These are phyloP conservation scores for Takashimella tepidaria DNA, from an alignment of 1,284 basidiomycete species.

Conservation along the genomic window DNA sequence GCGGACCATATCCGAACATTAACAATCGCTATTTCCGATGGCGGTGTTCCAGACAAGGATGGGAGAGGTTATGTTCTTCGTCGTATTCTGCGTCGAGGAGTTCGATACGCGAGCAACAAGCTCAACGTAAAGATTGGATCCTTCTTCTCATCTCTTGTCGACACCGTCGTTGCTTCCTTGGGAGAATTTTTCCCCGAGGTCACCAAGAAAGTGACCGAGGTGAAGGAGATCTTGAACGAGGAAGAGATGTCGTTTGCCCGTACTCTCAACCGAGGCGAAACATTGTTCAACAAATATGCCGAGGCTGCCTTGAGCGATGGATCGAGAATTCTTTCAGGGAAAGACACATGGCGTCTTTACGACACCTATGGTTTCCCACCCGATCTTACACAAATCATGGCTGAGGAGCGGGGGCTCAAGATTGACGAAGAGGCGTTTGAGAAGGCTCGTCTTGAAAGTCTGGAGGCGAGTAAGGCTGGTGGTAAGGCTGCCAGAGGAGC, in stretches of 20 bases:
- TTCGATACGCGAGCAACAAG: constrained; percentile 92
- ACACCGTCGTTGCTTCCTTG: constrained; percentile 84
- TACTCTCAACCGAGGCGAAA: constrained; percentile 94
- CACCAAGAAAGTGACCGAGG: constrained; percentile 71
- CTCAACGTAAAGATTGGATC: constrained; percentile 87
- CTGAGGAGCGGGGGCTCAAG: constrained; percentile 80
- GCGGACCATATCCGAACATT: constrained; percentile 95
- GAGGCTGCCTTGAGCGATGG: constrained; percentile 62
- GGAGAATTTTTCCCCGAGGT: constrained; percentile 91
- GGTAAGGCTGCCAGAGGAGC: constrained; percentile 64
- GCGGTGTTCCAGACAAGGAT: constrained; percentile 92
- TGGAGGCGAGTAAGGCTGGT: constrained; percentile 81
- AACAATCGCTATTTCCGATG: constrained; percentile 92
- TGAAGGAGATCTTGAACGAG: constrained; percentile 94
- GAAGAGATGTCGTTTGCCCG: constrained; percentile 96
- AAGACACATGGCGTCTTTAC: constrained; percentile 95
- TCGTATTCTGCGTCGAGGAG: constrained; percentile 85
- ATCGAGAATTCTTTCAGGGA: constrained; percentile 68
- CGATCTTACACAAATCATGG: constrained; percentile 95
- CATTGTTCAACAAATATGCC: constrained; percentile 89
- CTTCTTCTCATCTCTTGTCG: constrained; percentile 91
- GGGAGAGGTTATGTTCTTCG: constrained; percentile 94
- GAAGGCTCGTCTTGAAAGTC: constrained; percentile 77
- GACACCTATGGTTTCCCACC: constrained; percentile 99
- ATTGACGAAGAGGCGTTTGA: constrained; percentile 90